Percentiles rank a stretch among this genome's conserved stretches.
These are phyloP conservation scores for Penicillium sp. DNA, from an alignment of 2,329 filamentous ascomycete genomes.

Conservation along the genomic window DNA sequence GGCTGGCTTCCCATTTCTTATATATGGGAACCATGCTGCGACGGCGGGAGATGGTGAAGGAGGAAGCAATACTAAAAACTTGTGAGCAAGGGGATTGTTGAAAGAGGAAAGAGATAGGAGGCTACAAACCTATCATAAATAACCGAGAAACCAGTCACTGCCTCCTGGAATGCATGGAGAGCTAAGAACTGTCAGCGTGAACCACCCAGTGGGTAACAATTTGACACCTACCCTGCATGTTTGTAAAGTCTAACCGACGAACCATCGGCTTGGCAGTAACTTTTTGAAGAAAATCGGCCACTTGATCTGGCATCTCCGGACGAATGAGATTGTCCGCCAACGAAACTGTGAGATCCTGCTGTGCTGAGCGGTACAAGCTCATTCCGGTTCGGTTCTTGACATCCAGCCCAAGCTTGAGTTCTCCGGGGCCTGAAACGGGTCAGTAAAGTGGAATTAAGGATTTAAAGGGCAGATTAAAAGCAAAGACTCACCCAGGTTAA, in stretches of 20 bases:
- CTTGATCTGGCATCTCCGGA: conserved; percentile 64
- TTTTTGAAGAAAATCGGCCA: conserved; percentile 66
- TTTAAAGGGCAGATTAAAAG: neutral
- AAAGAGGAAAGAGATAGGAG: neutral
- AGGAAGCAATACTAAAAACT: conserved; percentile 61
- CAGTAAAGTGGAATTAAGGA: conserved; percentile 8
- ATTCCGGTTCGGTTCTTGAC: conserved; percentile 65
- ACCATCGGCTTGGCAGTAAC: conserved; percentile 66
- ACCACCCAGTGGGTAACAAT: neutral
- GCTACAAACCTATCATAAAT: conserved; percentile 65
- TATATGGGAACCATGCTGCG: conserved; percentile 91
- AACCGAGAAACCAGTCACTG: conserved; percentile 79
- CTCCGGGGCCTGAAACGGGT: conserved; percentile 62
- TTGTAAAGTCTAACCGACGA: conserved; percentile 72
- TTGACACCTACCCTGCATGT: conserved; percentile 46
- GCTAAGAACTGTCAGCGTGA: conserved; percentile 48
- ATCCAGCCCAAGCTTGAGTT: conserved; percentile 69
- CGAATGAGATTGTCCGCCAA: conserved; percentile 69
- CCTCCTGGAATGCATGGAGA: conserved; percentile 77
- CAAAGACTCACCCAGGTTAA: conserved; percentile 67
- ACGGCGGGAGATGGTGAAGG: conserved; percentile 79
- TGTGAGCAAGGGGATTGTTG: neutral
- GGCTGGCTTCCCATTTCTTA: conserved; percentile 89
- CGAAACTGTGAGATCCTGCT: conserved; percentile 76
- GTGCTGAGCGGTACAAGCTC: conserved; percentile 71